Evolutionary conservation across 78 protist genomes (phyloP).

Genomic region (Dictyostelium intermedium): DNA sequence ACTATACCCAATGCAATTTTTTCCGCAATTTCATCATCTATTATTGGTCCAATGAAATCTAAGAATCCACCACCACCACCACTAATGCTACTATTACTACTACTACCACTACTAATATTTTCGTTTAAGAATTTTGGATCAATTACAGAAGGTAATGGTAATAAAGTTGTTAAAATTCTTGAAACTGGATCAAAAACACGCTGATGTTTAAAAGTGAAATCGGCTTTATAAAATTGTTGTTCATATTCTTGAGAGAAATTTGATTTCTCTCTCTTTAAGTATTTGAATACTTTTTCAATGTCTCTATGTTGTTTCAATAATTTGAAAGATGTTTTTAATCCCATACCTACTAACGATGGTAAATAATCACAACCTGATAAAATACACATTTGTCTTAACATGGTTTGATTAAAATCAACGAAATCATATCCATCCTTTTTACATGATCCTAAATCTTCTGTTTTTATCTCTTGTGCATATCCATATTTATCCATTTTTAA

Average conservation of each 20-base stretch:
- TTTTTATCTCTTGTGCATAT: constrained; percentile 54
- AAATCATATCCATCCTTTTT: constrained; percentile 32
- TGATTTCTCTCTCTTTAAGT: neutral
- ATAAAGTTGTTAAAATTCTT: neutral
- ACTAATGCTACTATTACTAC: neutral
- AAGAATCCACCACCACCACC: neutral
- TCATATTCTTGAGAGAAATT: constrained; percentile 72
- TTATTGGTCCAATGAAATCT: constrained; percentile 47
- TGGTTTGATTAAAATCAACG: constrained; percentile 16
- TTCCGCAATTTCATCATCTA: constrained; percentile 35
- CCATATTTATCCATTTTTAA: constrained; percentile 89
- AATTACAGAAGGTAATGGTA: constrained; percentile 13
- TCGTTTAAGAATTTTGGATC: constrained; percentile 5
- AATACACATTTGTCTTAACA: constrained; percentile 91
- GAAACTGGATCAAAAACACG: constrained; percentile 83
- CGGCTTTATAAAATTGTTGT: constrained; percentile 66
- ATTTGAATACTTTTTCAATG: constrained; percentile 42
- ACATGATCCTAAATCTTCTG: constrained; percentile 33
- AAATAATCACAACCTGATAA: constrained; percentile 98
- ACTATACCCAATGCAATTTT: constrained; percentile 30
- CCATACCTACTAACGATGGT: constrained; percentile 91
- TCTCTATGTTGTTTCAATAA: constrained; percentile 48
- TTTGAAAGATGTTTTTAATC: constrained; percentile 92
- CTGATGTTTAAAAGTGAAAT: constrained; percentile 88
- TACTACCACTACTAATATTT: neutral